Conservation (phyloP, 1,284 basidiomycete species). For the Exobasidium cylindrosporum region DNA sequence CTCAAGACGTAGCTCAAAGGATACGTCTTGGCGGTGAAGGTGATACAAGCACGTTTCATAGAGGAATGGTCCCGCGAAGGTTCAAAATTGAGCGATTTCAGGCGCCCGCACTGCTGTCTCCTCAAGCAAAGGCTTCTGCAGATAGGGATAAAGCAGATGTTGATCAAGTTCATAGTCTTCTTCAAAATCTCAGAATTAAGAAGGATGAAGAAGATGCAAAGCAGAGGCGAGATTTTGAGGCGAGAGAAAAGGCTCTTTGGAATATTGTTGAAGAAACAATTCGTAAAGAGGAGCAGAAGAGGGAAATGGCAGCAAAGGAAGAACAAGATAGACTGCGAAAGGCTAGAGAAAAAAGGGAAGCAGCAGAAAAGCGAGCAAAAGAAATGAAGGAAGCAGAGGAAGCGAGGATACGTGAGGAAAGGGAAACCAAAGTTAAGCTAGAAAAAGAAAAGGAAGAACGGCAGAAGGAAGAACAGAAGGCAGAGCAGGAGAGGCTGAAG, state of each 20-base stretch:
- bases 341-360: constrained; percentile 36
- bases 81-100: background rate
- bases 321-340: constrained; percentile 39
- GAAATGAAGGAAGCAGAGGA: constrained; percentile 39
- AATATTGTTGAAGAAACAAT: constrained; percentile 47
- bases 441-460: constrained; percentile 27
- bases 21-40: constrained; percentile 25
- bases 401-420: constrained; percentile 37
- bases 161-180: constrained; percentile 36
- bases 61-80: background rate
- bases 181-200: constrained; percentile 37
- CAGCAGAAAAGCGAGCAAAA: constrained; percentile 38
- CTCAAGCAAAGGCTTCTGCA: constrained; percentile 18
- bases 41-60: background rate
- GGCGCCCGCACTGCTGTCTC: background rate
- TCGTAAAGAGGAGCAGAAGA: constrained; percentile 38
- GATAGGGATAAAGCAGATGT: constrained; percentile 21
- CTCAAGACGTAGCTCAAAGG: constrained; percentile 16
- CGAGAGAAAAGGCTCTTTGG: constrained; percentile 46
- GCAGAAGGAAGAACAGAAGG: constrained; percentile 23
- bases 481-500: constrained; percentile 24
- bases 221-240: constrained; percentile 41
- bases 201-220: constrained; percentile 34
- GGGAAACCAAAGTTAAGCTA: constrained; percentile 25
- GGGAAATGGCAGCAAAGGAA: constrained; percentile 27